phyloP scores from a whole-genome alignment of 2,329 filamentous ascomycete genomes.

The Shiraia bambusicola region DNA sequence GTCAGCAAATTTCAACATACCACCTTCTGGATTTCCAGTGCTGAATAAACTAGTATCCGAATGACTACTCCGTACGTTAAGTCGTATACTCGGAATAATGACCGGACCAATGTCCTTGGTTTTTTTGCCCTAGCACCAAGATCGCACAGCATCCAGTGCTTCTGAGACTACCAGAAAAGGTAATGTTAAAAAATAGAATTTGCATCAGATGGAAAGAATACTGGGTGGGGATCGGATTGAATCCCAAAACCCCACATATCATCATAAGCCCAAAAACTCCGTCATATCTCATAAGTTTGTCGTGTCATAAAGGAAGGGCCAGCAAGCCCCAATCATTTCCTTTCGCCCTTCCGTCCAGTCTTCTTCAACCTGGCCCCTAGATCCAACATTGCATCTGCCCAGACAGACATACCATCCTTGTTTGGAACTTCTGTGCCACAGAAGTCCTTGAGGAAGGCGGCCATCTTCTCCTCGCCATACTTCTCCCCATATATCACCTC shows the following conservation, averaged over 20 bases:
- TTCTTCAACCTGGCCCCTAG: constrained; percentile 48
- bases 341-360: constrained; percentile 48
- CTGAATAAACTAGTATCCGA: constrained; percentile 56
- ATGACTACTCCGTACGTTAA: constrained; percentile 57
- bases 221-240: not conserved
- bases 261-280: constrained; percentile 8
- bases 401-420: constrained; percentile 39
- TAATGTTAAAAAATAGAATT: not conserved
- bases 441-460: constrained; percentile 65
- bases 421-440: constrained; percentile 42
- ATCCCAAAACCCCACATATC: not conserved
- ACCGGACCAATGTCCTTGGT: constrained; percentile 60
- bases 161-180: constrained; percentile 34
- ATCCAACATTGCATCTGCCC: constrained; percentile 49
- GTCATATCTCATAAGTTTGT: constrained; percentile 15
- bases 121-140: constrained; percentile 55
- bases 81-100: constrained; percentile 57
- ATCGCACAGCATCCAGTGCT: constrained; percentile 49
- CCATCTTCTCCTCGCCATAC: constrained; percentile 74
- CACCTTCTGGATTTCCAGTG: constrained; percentile 59
- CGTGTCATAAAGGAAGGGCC: constrained; percentile 4
- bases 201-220: not conserved
- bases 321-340: constrained; percentile 17
- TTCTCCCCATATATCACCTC: constrained; percentile 74
- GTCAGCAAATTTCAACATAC: constrained; percentile 56